Conservation (phyloP, 106 monocot genomes). For the Phalaenopsis aphrodite region DNA sequence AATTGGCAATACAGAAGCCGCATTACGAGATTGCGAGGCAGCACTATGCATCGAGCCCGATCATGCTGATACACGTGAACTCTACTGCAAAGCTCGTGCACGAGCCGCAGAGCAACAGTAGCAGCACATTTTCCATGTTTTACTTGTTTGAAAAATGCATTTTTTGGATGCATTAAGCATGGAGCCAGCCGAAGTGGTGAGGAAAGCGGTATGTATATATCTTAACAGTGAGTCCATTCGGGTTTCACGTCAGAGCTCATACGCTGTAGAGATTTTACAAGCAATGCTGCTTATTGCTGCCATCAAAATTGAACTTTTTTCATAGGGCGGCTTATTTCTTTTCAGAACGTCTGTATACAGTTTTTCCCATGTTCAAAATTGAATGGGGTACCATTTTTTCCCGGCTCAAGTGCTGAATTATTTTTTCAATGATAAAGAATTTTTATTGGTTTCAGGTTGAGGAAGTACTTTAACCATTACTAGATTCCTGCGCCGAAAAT, state of each 20-base stretch:
- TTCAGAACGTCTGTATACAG: too few species aligned
- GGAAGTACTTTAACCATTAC: too few species aligned
- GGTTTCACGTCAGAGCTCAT: not conserved
- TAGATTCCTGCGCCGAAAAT: too few species aligned
- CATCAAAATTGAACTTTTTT: not conserved
- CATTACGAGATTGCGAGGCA: slow-evolving; percentile 78
- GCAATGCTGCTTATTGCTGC: not conserved
- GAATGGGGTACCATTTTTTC: too few species aligned
- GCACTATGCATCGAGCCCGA: slow-evolving; percentile 84
- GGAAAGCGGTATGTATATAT: not conserved
- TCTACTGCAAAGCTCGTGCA: slow-evolving; percentile 48
- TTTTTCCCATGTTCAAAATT: too few species aligned
- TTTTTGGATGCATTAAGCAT: not conserved
- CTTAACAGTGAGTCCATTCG: not conserved
- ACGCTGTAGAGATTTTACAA: not conserved
- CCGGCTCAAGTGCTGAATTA: too few species aligned
- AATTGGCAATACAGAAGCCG: slow-evolving; percentile 35
- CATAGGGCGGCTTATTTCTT: not conserved
- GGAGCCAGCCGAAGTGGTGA: not conserved
- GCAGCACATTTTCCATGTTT: too few species aligned
- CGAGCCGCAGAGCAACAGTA: slow-evolving; percentile 10
- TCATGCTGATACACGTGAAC: slow-evolving; percentile 66
- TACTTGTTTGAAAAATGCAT: too few species aligned
- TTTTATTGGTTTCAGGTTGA: too few species aligned
- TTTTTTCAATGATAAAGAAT: too few species aligned